Base-by-base conservation (phyloP, 1,284 basidiomycete species). In the Caloboletus firmus region DNA sequence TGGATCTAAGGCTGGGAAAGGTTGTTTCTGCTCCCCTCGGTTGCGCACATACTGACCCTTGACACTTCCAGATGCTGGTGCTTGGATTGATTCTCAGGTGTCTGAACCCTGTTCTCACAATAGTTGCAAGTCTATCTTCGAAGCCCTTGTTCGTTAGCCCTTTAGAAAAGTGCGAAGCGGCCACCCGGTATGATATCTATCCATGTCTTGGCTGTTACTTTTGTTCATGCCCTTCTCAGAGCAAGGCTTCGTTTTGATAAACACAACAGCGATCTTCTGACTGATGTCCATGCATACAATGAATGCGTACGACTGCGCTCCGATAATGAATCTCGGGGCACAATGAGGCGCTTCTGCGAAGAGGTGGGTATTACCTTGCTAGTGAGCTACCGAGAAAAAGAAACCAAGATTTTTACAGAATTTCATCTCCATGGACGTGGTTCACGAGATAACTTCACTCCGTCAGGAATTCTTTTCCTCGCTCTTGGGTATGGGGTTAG, bases 1-100 rank as follows among this genome's bases (percentile, higher is more conserved):
- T 97, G 26, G 95, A 98, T 72, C 74, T 97, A n/a, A 81, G 93
- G 44, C 78, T 98, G 20, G 92, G 85, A 35, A 98, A 98, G 78
- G 85, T 90, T 31, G 62, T 52, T 28, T 18, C 39, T 20, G 4
- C 6, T 5, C 28, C 18, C 48, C n/a, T 44, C 1, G 4, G 36
- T 44, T 32, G 36, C 5, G 18, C 31, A 24, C 50, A 37, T 22
- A 36, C 50, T 52, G 36, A 62, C 34, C 24, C 17, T 46, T 51
- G 50, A 49, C 39, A 42, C 22, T 3, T 24, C 42, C 45, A 90
- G 88, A 93, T 95, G 89, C 80, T 95, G n/a, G 81, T 94, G 8
- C 76, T 95, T 0, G 91, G 81, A 0, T 83, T 87, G 1, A 81
- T 93, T 42, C 93, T 95, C 73, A 82, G 82, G 60, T 94, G 91